Base-by-base conservation (phyloP, 352 stramenopile species). In the Phytopythium vexans region DNA sequence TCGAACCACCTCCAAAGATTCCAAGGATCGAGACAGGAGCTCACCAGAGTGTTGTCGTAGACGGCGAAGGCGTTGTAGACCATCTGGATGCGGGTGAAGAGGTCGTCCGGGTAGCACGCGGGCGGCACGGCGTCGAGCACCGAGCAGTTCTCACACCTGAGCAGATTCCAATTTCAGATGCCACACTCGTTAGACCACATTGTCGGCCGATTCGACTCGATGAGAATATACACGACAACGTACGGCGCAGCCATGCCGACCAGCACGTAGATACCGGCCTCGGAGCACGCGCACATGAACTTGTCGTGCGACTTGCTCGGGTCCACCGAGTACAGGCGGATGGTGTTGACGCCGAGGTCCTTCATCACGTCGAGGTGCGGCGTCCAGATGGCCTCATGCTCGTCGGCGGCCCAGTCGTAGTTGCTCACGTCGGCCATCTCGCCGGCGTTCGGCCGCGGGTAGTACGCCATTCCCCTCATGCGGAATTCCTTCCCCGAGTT, bases 191-290 rank as follows among this genome's bases (percentile, higher is more conserved):
- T 34, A 37, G 14, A 50, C 39, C 21, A 2, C 21, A 27, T 27
- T 27, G 21, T 27, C 21, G 21, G 2, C 21, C 21, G 21, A 27
- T 27, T 27, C 21, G 21, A 27, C 21, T 27, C 21, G 21, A 27
- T 27, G 21, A 27, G 21, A 2, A 27, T 27, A 4, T n/a, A 46
- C 36, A 49, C 54, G n/a, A 47, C 45, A 35, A 52, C 58, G 34
- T 74, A 89, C 36, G 77, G 63, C 8, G 82, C 82, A 0, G 67
- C 59, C 57, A 92, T 74, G 37, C 77, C 82, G 2, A 92, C 52
- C 11, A 85, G 69, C 21, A 87, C 71, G 64, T 92, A 92, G 56
- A 92, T 92, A 5, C 77, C 79, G 1, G 68, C 66, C n/a, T 89
- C 52, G 3, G 74, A 71, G 31, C 60, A 79, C 33, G 74, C 77